phyloP scores from a whole-genome alignment of 2,329 filamentous ascomycete genomes.

The Bipolaris bicolor region DNA sequence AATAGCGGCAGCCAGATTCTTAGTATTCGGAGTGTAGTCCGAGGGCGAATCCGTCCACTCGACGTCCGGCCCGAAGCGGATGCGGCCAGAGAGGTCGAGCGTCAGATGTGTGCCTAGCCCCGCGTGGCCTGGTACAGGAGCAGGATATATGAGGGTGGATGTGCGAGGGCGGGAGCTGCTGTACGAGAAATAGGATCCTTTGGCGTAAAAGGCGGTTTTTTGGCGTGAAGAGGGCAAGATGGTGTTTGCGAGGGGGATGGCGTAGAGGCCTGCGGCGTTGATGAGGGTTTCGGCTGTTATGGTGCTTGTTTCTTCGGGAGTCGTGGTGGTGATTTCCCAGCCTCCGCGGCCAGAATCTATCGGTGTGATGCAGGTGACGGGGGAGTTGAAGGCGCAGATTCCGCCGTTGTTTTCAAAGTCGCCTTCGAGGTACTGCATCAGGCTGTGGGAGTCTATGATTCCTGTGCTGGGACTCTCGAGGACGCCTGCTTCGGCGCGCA shows the following conservation, averaged over 20 bases:
- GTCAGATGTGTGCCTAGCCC: slow-evolving; percentile 94
- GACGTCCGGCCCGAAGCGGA: slow-evolving; percentile 93
- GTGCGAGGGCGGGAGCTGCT: slow-evolving; percentile 67
- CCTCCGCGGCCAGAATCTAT: slow-evolving; percentile 62
- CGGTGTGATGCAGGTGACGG: slow-evolving; percentile 67
- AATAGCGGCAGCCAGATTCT: slow-evolving; percentile 69
- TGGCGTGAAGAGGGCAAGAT: slow-evolving; percentile 66
- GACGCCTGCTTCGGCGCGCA: slow-evolving; percentile 72
- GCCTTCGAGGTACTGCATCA: slow-evolving; percentile 82
- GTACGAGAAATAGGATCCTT: slow-evolving; percentile 96
- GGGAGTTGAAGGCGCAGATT: slow-evolving; percentile 71
- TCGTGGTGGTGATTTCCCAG: slow-evolving; percentile 69
- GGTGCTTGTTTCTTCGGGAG: slow-evolving; percentile 49
- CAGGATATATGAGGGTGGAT: slow-evolving; percentile 82
- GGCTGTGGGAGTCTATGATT: slow-evolving; percentile 84
- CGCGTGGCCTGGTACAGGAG: slow-evolving; percentile 77
- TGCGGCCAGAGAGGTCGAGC: slow-evolving; percentile 80
- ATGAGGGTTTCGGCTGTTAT: slow-evolving; percentile 79
- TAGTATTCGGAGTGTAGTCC: slow-evolving; percentile 71
- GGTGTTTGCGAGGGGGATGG: slow-evolving; percentile 80
- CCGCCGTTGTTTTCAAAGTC: slow-evolving; percentile 79
- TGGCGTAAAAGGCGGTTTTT: slow-evolving; percentile 76
- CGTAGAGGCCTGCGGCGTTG: slow-evolving; percentile 84
- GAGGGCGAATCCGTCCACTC: slow-evolving; percentile 81
- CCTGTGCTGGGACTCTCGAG: slow-evolving; percentile 87